These are phyloP conservation scores for Darksidea phi DNA, from an alignment of 495 filamentous ascomycete species.

Conservation along the genomic window DNA sequence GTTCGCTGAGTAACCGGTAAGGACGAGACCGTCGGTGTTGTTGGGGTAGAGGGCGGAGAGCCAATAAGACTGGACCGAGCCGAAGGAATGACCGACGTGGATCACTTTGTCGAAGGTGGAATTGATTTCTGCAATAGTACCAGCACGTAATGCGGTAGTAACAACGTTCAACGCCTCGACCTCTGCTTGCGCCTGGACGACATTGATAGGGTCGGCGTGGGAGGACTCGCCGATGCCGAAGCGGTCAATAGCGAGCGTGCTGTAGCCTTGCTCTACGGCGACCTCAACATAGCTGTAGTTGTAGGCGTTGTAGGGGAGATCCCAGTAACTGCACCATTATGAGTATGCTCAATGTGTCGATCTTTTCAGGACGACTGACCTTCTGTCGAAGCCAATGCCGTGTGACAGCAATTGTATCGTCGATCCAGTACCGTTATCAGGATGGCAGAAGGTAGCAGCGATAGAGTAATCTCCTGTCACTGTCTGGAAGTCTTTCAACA, in stretches of 20 bases:
- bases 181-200: conserved; percentile 55
- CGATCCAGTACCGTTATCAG: conserved; percentile 37
- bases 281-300: conserved; percentile 46
- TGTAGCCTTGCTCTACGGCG: conserved; percentile 54
- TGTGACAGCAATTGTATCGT: conserved; percentile 60
- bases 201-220: conserved; percentile 55
- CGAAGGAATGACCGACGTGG: conserved; percentile 59
- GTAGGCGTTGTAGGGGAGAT: conserved; percentile 51
- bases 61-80: conserved; percentile 49
- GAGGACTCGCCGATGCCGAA: conserved; percentile 57
- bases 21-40: conserved; percentile 55
- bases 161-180: conserved; percentile 52
- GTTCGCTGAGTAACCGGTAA: conserved; percentile 58
- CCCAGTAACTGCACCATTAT: conserved; percentile 54
- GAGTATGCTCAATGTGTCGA: too few species aligned
- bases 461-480: conserved; percentile 50
- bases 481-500: conserved; percentile 40
- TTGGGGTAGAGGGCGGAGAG: conserved; percentile 52
- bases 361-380: too few species aligned
- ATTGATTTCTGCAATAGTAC: conserved; percentile 40
- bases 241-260: conserved; percentile 58
- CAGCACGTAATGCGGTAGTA: conserved; percentile 50
- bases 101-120: conserved; percentile 50
- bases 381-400: conserved; percentile 60
- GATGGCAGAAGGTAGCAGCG: conserved; percentile 51